Evolutionary conservation across 345 rosid species (phyloP), one percentile per base, ranked within the genome.

Genomic region (Hibiscus mutabilis): DNA sequence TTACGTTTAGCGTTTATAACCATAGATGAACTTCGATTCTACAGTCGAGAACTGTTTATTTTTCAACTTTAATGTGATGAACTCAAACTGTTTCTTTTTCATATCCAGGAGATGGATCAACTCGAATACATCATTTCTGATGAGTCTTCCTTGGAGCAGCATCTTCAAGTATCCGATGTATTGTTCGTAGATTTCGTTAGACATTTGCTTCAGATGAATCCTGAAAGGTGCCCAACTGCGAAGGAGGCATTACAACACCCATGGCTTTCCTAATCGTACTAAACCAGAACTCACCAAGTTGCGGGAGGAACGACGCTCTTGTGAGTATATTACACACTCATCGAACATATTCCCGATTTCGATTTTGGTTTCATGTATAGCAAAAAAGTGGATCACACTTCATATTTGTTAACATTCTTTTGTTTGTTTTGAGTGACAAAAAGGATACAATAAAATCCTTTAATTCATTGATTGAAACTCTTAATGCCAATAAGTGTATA

Each of bases 201-300:
- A 79, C 78, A 46, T 75, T 77, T 96, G 83, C 97, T 96, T 3
- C 86, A 88, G 83, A 79, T 92, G 76, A 87, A 96, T 74, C 98
- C 98, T 15, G 66, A 71, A 74, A 83, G 82, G 75, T 94, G 99
- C 22, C 98, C 86, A 2, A 86, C 94, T 11, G 97, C 99, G 7
- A 77, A 77, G 2, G 88, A 90, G 79, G 99, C 99, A 65, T 81
- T 92, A 18, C 71, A 85, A 37, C 97, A 96, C 60, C 97, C 96
- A n/a, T 92, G 97, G 99, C 91, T 96, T 66, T 83, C 84, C 3
- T 67, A 74, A 71, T 66, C 75, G 0, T 78, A 84, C 79, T 69
- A 70, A 63, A 71, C 29, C 62, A 1, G 16, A 59, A 15, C 29
- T 19, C 40, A 15, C 33, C 19, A 21, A 29, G 16, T 51, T 49